Conservation (phyloP, 768 basidiomycete species). For the Lyophyllum decastes region DNA sequence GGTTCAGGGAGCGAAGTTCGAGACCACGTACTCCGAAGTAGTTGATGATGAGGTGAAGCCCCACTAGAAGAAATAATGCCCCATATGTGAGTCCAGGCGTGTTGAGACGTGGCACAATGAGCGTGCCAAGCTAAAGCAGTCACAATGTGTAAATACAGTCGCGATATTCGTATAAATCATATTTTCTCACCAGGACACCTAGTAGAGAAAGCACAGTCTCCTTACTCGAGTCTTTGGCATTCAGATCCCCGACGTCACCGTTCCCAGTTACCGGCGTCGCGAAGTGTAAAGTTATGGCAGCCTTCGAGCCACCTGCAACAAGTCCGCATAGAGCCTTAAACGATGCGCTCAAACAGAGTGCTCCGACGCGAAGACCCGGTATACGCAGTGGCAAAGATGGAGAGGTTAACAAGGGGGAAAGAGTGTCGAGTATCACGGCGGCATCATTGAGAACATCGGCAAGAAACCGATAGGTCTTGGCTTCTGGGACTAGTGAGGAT, state of each 20-base stretch:
- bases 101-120: conserved; percentile 58
- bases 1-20: conserved; percentile 57
- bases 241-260: conserved; percentile 71
- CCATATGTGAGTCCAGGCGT: conserved; percentile 49
- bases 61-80: conserved; percentile 50
- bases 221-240: conserved; percentile 72
- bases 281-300: conserved; percentile 69
- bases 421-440: conserved; percentile 57
- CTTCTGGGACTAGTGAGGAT: conserved; percentile 66
- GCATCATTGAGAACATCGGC: conserved; percentile 69
- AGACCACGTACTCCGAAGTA: conserved; percentile 62
- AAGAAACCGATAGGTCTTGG: conserved; percentile 67
- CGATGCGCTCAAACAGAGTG: conserved; percentile 60
- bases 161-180: background rate
- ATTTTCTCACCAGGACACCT: conserved; percentile 61
- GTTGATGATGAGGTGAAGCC: conserved; percentile 57
- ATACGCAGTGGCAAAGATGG: conserved; percentile 33
- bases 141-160: background rate
- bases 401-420: conserved; percentile 56
- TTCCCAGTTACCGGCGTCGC: conserved; percentile 48
- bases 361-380: conserved; percentile 43
- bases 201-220: conserved; percentile 69
- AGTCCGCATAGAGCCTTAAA: conserved; percentile 61
- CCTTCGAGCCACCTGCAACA: conserved; percentile 70
- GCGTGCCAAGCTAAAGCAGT: conserved; percentile 54